Percentiles rank a stretch among this genome's conserved stretches.
These are phyloP conservation scores for Theileria equi DNA, from an alignment of 169 alveolate genomes.

Conservation along the genomic window DNA sequence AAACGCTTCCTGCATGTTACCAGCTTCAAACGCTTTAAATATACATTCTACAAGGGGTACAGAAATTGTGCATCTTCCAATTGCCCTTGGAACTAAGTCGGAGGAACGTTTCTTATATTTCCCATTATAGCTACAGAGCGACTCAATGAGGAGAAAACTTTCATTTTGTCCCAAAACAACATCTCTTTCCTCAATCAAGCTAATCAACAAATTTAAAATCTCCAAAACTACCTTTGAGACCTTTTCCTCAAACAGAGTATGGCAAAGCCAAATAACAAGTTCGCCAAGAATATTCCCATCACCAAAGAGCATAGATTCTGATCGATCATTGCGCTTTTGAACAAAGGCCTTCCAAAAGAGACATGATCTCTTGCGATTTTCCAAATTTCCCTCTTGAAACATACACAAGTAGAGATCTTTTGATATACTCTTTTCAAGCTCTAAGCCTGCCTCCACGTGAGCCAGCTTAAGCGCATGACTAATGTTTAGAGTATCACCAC, in stretches of 20 bases:
- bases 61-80: too few relatives aligned
- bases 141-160: constrained; percentile 4
- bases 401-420: constrained; percentile 30
- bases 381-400: constrained; percentile 4
- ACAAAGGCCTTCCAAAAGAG: constrained; percentile 30
- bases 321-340: constrained; percentile 4
- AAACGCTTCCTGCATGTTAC: too few relatives aligned
- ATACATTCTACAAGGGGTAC: too few relatives aligned
- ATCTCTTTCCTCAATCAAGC: constrained; percentile 8
- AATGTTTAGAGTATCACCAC: too few relatives aligned
- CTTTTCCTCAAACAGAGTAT: constrained; percentile 16
- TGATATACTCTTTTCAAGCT: constrained; percentile 4
- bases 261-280: neutral
- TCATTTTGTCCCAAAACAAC: constrained; percentile 16
- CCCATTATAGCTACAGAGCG: neutral
- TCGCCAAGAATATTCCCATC: neutral
- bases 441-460: neutral
- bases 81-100: too few relatives aligned
- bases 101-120: too few relatives aligned
- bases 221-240: constrained; percentile 24
- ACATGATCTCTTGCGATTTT: constrained; percentile 6
- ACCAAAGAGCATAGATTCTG: constrained; percentile 3
- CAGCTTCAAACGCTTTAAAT: too few relatives aligned
- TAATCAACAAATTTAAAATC: constrained; percentile 8
- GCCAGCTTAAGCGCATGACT: too few relatives aligned